Evolutionary conservation across 768 basidiomycete species (phyloP).

Genomic region (Leccinum truebloodii): DNA sequence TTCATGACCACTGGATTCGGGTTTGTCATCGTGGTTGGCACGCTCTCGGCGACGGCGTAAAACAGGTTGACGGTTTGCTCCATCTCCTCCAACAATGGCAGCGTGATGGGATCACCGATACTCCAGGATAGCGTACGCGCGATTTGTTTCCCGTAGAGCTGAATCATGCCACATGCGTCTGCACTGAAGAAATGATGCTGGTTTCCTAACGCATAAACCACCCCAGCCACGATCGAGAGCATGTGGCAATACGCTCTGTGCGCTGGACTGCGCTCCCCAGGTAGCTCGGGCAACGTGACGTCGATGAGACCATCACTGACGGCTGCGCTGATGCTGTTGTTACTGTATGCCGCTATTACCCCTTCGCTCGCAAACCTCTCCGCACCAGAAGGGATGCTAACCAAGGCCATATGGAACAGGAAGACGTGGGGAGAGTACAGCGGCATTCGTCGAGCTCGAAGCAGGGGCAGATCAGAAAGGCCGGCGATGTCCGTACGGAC

Average conservation of each 20-base stretch:
- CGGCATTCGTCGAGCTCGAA: slow-evolving; percentile 63
- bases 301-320: slow-evolving; percentile 76
- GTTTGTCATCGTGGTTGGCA: slow-evolving; percentile 17
- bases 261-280: slow-evolving; percentile 74
- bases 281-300: slow-evolving; percentile 64
- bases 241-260: slow-evolving; percentile 85
- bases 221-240: slow-evolving; percentile 75
- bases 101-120: slow-evolving; percentile 72
- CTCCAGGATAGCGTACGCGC: slow-evolving; percentile 79
- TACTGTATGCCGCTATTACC: slow-evolving; percentile 77
- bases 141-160: slow-evolving; percentile 82
- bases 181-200: slow-evolving; percentile 79
- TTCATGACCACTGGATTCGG: slow-evolving; percentile 52
- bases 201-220: slow-evolving; percentile 61
- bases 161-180: slow-evolving; percentile 84
- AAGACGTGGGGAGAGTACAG: slow-evolving; percentile 79
- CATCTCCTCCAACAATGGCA: slow-evolving; percentile 79
- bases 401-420: slow-evolving; percentile 84
- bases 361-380: slow-evolving; percentile 87
- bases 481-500: slow-evolving; percentile 69
- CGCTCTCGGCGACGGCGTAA: slow-evolving; percentile 64
- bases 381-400: slow-evolving; percentile 72
- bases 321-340: slow-evolving; percentile 74
- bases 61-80: slow-evolving; percentile 80
- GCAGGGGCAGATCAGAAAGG: slow-evolving; percentile 61